These are phyloP conservation scores for Stentor coeruleus DNA, from an alignment of 73 alveolate species.

Conservation along the genomic window DNA sequence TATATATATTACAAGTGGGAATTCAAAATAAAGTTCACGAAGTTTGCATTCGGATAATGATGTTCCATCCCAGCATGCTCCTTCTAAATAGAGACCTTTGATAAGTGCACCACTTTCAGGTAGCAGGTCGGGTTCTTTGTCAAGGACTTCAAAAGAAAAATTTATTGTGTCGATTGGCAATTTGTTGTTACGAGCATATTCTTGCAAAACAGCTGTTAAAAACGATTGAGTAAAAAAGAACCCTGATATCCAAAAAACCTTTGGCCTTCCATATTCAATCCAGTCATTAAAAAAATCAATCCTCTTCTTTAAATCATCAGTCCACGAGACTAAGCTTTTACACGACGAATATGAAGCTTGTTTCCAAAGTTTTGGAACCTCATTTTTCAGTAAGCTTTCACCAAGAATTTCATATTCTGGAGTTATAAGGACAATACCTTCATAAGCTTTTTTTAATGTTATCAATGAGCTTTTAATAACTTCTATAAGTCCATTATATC, in stretches of 20 bases:
- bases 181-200: constrained; percentile 70
- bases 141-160: constrained; percentile 73
- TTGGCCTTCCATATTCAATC: constrained; percentile 81
- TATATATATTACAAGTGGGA: too few relatives aligned
- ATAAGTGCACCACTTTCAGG: constrained; percentile 93
- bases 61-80: constrained; percentile 95
- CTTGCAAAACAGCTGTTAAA: constrained; percentile 75
- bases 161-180: constrained; percentile 84
- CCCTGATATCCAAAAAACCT: constrained; percentile 83
- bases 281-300: constrained; percentile 81
- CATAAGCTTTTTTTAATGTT: constrained; percentile 69
- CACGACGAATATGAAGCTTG: constrained; percentile 75
- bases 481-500: constrained; percentile 76
- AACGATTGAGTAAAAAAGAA: constrained; percentile 85
- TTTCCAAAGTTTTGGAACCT: constrained; percentile 82
- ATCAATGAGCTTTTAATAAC: constrained; percentile 64
- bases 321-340: constrained; percentile 81
- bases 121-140: constrained; percentile 54
- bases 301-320: constrained; percentile 77
- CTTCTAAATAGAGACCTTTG: constrained; percentile 94
- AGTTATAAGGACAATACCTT: constrained; percentile 89
- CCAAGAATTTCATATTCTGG: constrained; percentile 79
- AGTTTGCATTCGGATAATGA: constrained; percentile 86
- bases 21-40: constrained; percentile 67
- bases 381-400: constrained; percentile 66